These are phyloP conservation scores for Thermomucor indicae-seudaticae DNA, from an alignment of 371 early-diverging fungal species.

Conservation along the genomic window DNA sequence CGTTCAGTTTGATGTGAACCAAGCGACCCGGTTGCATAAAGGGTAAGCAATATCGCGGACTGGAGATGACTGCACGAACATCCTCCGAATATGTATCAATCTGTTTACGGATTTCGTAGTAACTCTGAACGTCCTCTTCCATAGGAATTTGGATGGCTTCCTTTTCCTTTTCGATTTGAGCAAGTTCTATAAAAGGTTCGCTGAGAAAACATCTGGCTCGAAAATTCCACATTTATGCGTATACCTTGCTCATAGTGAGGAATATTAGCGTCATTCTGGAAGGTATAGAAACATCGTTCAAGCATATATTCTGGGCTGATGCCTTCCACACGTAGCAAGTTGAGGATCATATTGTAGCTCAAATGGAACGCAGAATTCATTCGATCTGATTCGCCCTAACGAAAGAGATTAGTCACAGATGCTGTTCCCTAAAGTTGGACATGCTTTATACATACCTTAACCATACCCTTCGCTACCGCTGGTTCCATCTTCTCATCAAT, in stretches of 20 bases:
- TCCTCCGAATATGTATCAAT: conserved; percentile 64
- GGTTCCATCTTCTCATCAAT: conserved; percentile 97
- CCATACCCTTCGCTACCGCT: conserved; percentile 88
- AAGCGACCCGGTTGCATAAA: conserved; percentile 90
- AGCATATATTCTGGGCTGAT: conserved; percentile 95
- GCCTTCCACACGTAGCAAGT: conserved; percentile 97
- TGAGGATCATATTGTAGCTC: conserved; percentile 99
- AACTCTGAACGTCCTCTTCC: conserved; percentile 68
- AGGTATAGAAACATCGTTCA: conserved; percentile 95
- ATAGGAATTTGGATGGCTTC: conserved; percentile 56
- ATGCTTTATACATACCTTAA: conserved; percentile 56
- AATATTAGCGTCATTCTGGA: conserved; percentile 85
- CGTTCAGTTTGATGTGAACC: conserved; percentile 62
- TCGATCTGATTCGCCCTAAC: conserved; percentile 84
- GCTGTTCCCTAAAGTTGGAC: too few relatives aligned
- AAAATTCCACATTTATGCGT: neutral
- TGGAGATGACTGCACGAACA: conserved; percentile 74
- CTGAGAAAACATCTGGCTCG: neutral
- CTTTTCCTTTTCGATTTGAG: conserved; percentile 55
- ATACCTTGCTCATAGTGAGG: conserved; percentile 69
- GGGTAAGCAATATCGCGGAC: conserved; percentile 75
- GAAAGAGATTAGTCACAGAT: neutral
- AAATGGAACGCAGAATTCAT: conserved; percentile 98
- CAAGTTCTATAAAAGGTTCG: conserved; percentile 26
- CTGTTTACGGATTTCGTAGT: conserved; percentile 77